These are phyloP conservation scores for Gaertneriomyces sp. DNA, from an alignment of 192 early-diverging fungal species.

Conservation along the genomic window DNA sequence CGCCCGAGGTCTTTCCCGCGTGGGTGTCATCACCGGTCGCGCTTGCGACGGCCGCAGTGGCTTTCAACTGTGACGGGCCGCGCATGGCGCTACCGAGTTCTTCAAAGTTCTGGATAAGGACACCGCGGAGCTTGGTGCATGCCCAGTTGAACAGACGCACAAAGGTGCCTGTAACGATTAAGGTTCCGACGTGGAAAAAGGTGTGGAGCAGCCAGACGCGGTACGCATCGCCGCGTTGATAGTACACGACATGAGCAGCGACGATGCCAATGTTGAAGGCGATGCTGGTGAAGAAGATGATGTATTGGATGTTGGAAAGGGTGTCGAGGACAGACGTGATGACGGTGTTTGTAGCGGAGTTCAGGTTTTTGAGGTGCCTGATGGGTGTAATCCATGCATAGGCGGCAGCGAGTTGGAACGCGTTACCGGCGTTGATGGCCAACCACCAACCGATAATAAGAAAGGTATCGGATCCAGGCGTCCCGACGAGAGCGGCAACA, in stretches of 20 bases:
- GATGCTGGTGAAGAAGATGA: constrained; percentile 2
- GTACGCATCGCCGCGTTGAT: background rate
- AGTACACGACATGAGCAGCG: background rate
- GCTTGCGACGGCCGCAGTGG: too few relatives aligned
- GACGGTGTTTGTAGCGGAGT: background rate
- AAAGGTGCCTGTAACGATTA: background rate
- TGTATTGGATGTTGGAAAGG: background rate
- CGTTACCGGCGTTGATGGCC: constrained; percentile 1
- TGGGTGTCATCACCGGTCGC: too few relatives aligned
- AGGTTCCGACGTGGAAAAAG: background rate
- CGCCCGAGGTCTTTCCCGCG: too few relatives aligned
- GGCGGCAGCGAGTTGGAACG: background rate
- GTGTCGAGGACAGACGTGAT: background rate
- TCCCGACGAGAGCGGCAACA: too few relatives aligned
- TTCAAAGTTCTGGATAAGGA: background rate
- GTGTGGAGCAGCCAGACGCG: constrained; percentile 2
- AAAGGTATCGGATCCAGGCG: too few relatives aligned
- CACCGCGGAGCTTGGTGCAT: constrained; percentile 1
- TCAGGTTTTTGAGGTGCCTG: background rate
- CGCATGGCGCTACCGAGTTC: too few relatives aligned
- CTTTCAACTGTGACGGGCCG: too few relatives aligned
- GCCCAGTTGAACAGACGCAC: background rate
- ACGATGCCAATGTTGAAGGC: constrained; percentile 1
- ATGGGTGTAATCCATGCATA: background rate
- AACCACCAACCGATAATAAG: background rate